A percentile compares a stretch with the other conserved stretches of the same genome.
phyloP scores from a whole-genome alignment of 306 rosid genomes.

The Lithocarpus polystachyus region DNA sequence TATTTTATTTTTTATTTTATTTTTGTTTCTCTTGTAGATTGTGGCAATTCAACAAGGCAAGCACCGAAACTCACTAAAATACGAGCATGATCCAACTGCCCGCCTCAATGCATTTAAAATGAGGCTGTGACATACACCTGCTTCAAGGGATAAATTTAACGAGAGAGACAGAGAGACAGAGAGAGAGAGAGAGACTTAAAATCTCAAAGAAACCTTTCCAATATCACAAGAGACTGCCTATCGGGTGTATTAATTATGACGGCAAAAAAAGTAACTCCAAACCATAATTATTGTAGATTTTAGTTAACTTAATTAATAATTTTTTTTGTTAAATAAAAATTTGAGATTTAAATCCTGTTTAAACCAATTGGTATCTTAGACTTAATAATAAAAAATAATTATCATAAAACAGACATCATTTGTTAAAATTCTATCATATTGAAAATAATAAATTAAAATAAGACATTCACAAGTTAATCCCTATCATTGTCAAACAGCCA shows the following conservation, averaged over 20 bases:
- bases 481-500: neutral
- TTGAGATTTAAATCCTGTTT: rapidly evolving
- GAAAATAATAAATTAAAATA: neutral
- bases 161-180: too few relatives aligned
- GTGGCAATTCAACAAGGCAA: neutral
- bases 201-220: neutral
- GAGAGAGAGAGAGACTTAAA: neutral
- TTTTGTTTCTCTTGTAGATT: neutral
- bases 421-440: too few relatives aligned
- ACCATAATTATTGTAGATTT: rapidly evolving
- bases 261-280: neutral
- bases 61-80: neutral
- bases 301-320: too few relatives aligned
- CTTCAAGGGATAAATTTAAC: neutral
- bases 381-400: too few relatives aligned
- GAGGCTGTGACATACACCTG: neutral
- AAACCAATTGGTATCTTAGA: too few relatives aligned
- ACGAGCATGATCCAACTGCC: neutral
- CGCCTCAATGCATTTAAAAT: neutral
- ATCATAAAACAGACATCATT: too few relatives aligned
- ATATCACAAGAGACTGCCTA: neutral
- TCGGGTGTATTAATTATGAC: too few relatives aligned
- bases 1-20: neutral
- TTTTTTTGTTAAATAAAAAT: too few relatives aligned
- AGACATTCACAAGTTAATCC: neutral